Evolutionary conservation across 495 filamentous ascomycete genomes (phyloP).

Genomic region (Hyaloscypha variabilis): DNA sequence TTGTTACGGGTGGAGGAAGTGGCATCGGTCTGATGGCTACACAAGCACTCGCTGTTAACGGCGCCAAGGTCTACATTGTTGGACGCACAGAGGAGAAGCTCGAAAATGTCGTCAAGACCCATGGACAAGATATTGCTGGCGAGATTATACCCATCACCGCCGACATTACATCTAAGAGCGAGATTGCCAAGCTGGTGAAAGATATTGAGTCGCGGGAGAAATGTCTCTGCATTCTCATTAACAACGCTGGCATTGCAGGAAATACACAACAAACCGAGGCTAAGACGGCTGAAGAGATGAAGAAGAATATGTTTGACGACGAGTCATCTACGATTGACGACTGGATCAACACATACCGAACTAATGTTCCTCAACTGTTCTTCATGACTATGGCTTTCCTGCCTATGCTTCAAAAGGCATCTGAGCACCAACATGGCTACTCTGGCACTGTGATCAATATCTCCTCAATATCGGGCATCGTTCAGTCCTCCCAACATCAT

Average conservation of each 20-base stretch:
- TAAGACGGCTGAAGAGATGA: conserved; percentile 41
- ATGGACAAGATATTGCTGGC: conserved; percentile 31
- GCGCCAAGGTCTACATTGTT: conserved; percentile 66
- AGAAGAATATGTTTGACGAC: conserved; percentile 30
- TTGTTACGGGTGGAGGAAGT: conserved; percentile 68
- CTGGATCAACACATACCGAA: conserved; percentile 52
- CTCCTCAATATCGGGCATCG: conserved; percentile 51
- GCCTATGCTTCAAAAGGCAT: conserved; percentile 51
- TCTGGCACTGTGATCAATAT: conserved; percentile 51
- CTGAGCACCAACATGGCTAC: conserved; percentile 40
- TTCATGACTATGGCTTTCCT: conserved; percentile 56
- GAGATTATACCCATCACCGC: conserved; percentile 33
- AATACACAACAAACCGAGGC: conserved; percentile 33
- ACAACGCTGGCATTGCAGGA: conserved; percentile 51
- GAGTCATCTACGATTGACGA: conserved; percentile 34
- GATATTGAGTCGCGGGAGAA: conserved; percentile 32
- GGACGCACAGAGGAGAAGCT: conserved; percentile 59
- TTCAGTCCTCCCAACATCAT: conserved; percentile 48
- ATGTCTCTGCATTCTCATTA: conserved; percentile 51
- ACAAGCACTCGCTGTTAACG: conserved; percentile 59
- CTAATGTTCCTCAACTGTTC: conserved; percentile 48
- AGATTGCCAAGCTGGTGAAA: conserved; percentile 24
- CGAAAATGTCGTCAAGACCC: conserved; percentile 46
- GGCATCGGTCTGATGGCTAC: conserved; percentile 65
- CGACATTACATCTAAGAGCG: conserved; percentile 26